Base-by-base conservation (phyloP, 371 early-diverging fungal species). In the Smittium mucronatum region DNA sequence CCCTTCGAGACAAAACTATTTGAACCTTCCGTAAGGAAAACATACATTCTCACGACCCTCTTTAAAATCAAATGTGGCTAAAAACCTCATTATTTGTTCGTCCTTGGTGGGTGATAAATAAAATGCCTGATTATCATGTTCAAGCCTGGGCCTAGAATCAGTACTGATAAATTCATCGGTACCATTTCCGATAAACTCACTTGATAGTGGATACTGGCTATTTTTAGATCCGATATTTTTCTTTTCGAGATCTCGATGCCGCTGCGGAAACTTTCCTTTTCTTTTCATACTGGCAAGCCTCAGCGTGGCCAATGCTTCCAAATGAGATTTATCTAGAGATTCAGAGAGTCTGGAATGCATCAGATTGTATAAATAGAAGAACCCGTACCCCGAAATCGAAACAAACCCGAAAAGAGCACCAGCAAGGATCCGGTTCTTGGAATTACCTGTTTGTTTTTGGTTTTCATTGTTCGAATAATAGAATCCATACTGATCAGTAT, bases 21-120 rank as follows among this genome's bases (percentile, higher is more conserved):
- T 47, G 47, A 47, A 47, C 47, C 47, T 59, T 59, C 59, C 59
- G 26, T 59, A 59, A 59, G 59, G 59, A 26, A 59, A 59, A 8
- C 16, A 5, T 28, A 8, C 26, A 5, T 28, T 5, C 26, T 59
- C 59, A 59, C 59, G 25, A 28, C 28, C 28, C 25, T 21, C 26
- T 59, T 59, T 28, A 2, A 5, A n/a, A 26, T 65, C 65, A 30
- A 21, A 65, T 2, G 65, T 65, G 5, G 65, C 5, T 5, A 65
- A 17, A 28, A 65, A 65, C 65, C 65, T 15, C 65, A 65, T 65
- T 2, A 65, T 65, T 57, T 65, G 65, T 65, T 65, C 65, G 47
- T 65, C 65, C 57, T 65, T 65, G 29, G 5, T 47, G 2, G 65
- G 65, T 26, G 29, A 2, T n/a, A 36, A 28, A 26, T 59, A 59